Percentiles rank a stretch among this genome's conserved stretches.
These are phyloP conservation scores for Lodderomyces pseudojiufengensis DNA, from an alignment of 1,139 yeast species.

Conservation along the genomic window DNA sequence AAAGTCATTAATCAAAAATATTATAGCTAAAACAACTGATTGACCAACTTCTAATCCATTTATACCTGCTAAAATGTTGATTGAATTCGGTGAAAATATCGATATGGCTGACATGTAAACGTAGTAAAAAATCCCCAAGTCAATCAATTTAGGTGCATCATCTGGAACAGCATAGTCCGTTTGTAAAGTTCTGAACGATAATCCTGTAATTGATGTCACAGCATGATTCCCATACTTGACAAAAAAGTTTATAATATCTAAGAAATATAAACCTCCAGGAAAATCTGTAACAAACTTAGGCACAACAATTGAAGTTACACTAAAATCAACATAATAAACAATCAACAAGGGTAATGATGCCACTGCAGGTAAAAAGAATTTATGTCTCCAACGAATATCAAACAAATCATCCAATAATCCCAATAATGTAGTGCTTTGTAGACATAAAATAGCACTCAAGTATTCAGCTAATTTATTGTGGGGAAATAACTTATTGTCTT, in stretches of 20 bases:
- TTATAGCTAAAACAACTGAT: slow-evolving; percentile 68
- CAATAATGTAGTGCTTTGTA: slow-evolving; percentile 77
- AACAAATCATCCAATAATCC: slow-evolving; percentile 94
- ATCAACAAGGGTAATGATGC: slow-evolving; percentile 89
- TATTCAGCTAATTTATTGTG: slow-evolving; percentile 84
- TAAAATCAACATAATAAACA: slow-evolving; percentile 91
- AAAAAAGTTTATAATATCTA: slow-evolving; percentile 20
- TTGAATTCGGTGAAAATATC: slow-evolving; percentile 94
- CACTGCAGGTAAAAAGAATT: slow-evolving; percentile 90
- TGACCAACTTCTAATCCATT: slow-evolving; percentile 98
- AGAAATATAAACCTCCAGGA: slow-evolving; percentile 22
- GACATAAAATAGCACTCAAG: slow-evolving; percentile 76
- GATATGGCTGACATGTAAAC: slow-evolving; percentile 87
- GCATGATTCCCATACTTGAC: slow-evolving; percentile 32
- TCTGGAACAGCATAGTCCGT: slow-evolving; percentile 30
- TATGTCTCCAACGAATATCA: slow-evolving; percentile 96
- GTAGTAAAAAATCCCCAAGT: slow-evolving; percentile 78
- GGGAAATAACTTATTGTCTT: slow-evolving; percentile 55
- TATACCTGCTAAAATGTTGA: slow-evolving; percentile 91
- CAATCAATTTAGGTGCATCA: slow-evolving; percentile 48
- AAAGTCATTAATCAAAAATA: slow-evolving; percentile 71
- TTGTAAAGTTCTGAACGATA: slow-evolving; percentile 36
- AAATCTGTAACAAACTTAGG: slow-evolving; percentile 61
- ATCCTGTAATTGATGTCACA: slow-evolving; percentile 34
- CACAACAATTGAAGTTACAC: slow-evolving; percentile 84